Evolutionary conservation across 1,139 yeast genomes (phyloP), one percentile per base, ranked within the genome.

Genomic region (Debaryomyces nepalensis): DNA sequence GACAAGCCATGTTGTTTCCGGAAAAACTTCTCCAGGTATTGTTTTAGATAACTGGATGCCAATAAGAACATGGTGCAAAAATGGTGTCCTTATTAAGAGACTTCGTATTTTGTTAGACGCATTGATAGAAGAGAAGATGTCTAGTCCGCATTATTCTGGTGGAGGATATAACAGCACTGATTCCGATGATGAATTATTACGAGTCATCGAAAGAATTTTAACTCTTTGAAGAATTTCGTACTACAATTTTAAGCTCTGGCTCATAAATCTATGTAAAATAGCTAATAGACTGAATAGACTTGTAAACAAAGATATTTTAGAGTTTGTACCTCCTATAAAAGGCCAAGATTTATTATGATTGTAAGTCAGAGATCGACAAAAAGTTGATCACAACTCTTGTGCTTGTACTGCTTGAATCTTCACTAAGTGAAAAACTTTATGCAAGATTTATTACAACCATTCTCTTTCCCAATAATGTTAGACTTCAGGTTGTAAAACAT

Each of bases 51-150:
- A 77, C 38, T 87, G 97, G 97, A 64, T 87, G 23, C 90, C 96
- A 6, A 70, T 93, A 26, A 72, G 87, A 50, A 87, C 96, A 2
- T 90, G 98, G 97, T 87, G 96, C 50, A 86, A 95, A 53, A 89
- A 91, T 56, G 98, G 95, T 0, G 96, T 93, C 4, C 68, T 91
- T 40, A 76, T 90, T 29, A 87, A 87, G 47, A 79, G 85, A 44
- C 65, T 93, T 40, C 70, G 95, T 50, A 57, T 68, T 14, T 59
- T 89, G 35, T 65, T 91, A 20, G 96, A 90, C 57, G 68, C 75
- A 14, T 79, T 86, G 1, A 77, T 91, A 43, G 86, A 79, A 37
- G 75, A 73, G 20, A 80, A 80, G 35, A 55, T 73, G 18, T 59
- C 68, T 1, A 54, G 53, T 33, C 72, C 72, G 23, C 42, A 44